Base-by-base conservation (phyloP, 2,329 filamentous ascomycete genomes). In the Kalmusia sp. region DNA sequence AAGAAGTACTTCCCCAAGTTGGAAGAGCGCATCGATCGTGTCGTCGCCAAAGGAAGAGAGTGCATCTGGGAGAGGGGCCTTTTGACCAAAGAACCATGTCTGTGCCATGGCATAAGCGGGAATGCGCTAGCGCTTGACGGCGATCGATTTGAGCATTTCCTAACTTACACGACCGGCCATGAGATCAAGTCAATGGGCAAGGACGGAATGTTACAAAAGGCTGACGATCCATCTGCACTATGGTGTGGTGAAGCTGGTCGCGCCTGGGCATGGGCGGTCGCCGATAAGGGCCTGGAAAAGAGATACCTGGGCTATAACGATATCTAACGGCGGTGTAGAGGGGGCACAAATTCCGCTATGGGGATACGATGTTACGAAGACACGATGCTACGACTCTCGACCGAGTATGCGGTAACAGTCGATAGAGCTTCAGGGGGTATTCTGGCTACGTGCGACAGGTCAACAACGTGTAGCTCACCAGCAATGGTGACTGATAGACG, bases 101-200 rank as follows among this genome's bases (percentile, higher is more conserved):
- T 90, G 30, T 89, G 87, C 63, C 86, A 90, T 63, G 84, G 87
- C 0, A 84, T 88, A 24, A 79, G 84, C 12, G 85, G 87, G 6
- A 89, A 89, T 64, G 84, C 85, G 14, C 72, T 90, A 62, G 84
- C 79, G 51, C 76, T 84, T 25, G 73, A 78, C 27, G 73, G 75
- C n/a, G 67, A 76, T 48, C 69, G 79, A 34, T 79, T 80, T 57
- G 79, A 86, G 54, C 83, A 87, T 62, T 86, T 87, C 65, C 72
- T 87, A 49, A 80, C 80, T 8, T 80, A 85, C 57, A 84, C 82
- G 3, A 85, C 83, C 0, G 78, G 80, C 3, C 79, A 84, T 49
- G 80, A 83, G 52, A 79, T 87, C 56, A 80, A 81, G 61, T 79
- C 77, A 4, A 80, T 82, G 75, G 76, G 77, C 35, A 79, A 79